Percentiles rank a stretch among this genome's conserved stretches.
phyloP scores from a whole-genome alignment of 208 protist species.

The Acanthamoeba triangularis region DNA sequence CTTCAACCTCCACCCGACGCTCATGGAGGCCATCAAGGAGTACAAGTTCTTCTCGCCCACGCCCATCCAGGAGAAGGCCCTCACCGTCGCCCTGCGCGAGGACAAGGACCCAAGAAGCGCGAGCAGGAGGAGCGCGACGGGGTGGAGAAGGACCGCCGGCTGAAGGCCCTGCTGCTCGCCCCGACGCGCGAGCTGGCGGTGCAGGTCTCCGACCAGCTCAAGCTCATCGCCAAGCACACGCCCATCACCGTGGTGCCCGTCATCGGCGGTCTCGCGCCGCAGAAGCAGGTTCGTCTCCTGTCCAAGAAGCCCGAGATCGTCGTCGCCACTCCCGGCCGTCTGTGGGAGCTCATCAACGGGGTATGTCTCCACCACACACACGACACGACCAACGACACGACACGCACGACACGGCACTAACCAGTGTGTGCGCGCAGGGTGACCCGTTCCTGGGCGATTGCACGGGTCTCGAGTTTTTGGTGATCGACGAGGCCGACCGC shows the following conservation, averaged over 20 bases:
- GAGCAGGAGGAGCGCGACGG: slow-evolving; percentile 18
- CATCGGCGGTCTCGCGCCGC: slow-evolving; percentile 88
- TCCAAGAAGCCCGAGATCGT: slow-evolving; percentile 88
- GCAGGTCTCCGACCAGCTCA: slow-evolving; percentile 91
- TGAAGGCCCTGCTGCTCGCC: slow-evolving; percentile 78
- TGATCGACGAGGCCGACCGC: slow-evolving; percentile 94
- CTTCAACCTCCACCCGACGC: background rate
- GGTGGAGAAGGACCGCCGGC: background rate
- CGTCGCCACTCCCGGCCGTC: slow-evolving; percentile 92
- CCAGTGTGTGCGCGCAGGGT: background rate
- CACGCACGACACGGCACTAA: background rate
- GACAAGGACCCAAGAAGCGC: slow-evolving; percentile 67
- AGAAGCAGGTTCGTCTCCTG: slow-evolving; percentile 91
- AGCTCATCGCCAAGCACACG: slow-evolving; percentile 76
- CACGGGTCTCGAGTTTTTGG: slow-evolving; percentile 87
- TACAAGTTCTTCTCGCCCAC: slow-evolving; percentile 39
- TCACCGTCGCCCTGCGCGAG: slow-evolving; percentile 38
- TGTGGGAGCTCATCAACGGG: slow-evolving; percentile 90
- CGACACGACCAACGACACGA: no score
- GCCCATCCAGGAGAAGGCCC: slow-evolving; percentile 35
- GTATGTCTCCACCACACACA: background rate
- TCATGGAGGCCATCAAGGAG: slow-evolving; percentile 57
- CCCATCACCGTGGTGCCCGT: slow-evolving; percentile 80
- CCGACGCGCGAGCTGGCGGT: slow-evolving; percentile 92
- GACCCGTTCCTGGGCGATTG: slow-evolving; percentile 82